Percentiles rank a stretch among this genome's conserved stretches.
Evolutionary conservation across 2,329 filamentous ascomycete genomes (phyloP).

Genomic region (Cytospora chrysosperma): DNA sequence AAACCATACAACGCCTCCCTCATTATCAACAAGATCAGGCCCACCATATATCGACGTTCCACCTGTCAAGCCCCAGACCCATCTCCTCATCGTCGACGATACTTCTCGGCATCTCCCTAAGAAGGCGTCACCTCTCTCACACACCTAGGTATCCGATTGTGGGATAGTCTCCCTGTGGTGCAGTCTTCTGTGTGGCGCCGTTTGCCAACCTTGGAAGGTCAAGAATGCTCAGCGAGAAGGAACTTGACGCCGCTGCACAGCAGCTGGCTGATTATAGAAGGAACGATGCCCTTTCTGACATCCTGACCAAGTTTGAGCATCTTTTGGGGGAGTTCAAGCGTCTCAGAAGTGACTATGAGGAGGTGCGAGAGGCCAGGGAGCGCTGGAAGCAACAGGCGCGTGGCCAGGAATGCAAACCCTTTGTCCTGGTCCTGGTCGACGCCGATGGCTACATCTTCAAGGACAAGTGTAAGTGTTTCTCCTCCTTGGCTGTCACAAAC

Average conservation of each 20-base stretch:
- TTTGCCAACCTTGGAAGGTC: not conserved
- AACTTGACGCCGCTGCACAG: slow-evolving; percentile 30
- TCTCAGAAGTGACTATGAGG: slow-evolving; percentile 57
- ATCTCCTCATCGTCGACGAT: not conserved
- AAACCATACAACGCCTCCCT: no score
- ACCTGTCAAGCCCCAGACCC: not conserved
- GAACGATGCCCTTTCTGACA: slow-evolving; percentile 28
- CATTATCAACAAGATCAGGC: not conserved
- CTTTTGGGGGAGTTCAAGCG: slow-evolving; percentile 55
- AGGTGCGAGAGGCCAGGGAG: slow-evolving; percentile 52
- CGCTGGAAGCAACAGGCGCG: slow-evolving; percentile 54
- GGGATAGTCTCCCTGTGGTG: not conserved
- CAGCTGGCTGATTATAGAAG: slow-evolving; percentile 35
- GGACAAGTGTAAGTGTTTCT: slow-evolving; percentile 35
- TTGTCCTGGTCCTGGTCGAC: slow-evolving; percentile 61
- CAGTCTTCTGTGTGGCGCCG: not conserved
- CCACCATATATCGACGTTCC: not conserved
- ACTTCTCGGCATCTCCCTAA: not conserved
- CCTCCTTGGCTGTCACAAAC: not conserved
- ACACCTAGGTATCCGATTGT: not conserved
- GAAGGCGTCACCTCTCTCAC: not conserved
- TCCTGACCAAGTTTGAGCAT: slow-evolving; percentile 30
- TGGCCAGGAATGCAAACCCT: slow-evolving; percentile 53
- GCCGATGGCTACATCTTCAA: slow-evolving; percentile 61
- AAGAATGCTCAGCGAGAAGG: slow-evolving; percentile 32